phyloP scores from a whole-genome alignment of 169 alveolate species.

The Plasmodium berghei region DNA sequence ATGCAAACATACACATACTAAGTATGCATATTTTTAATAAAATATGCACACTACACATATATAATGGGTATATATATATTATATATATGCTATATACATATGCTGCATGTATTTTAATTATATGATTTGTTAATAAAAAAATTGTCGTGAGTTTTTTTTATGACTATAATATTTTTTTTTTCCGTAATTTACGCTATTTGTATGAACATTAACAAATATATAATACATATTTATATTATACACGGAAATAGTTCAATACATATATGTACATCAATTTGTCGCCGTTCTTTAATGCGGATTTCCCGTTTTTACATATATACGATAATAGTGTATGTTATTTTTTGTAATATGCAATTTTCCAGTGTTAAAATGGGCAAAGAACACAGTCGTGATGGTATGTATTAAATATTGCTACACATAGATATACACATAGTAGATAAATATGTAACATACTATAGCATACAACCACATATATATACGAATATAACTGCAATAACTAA shows the following conservation, averaged over 20 bases:
- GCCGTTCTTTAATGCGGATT: not conserved
- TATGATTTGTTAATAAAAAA: constrained; percentile 36
- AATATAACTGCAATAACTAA: too few species aligned
- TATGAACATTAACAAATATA: not conserved
- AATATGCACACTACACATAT: not conserved
- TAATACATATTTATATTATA: not conserved
- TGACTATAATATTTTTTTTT: constrained; percentile 2
- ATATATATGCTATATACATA: constrained; percentile 9
- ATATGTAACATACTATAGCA: too few species aligned
- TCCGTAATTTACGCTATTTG: constrained; percentile 17
- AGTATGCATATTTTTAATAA: constrained; percentile 11
- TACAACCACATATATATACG: too few species aligned
- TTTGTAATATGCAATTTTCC: too few species aligned
- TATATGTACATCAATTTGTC: not conserved
- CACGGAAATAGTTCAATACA: constrained; percentile 1
- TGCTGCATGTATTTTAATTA: not conserved
- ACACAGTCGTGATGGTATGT: too few species aligned
- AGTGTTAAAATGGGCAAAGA: too few species aligned
- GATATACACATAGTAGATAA: too few species aligned
- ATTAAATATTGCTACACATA: too few species aligned
- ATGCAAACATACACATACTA: constrained; percentile 6
- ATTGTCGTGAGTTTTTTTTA: constrained; percentile 11
- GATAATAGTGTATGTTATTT: too few species aligned
- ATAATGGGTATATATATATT: constrained; percentile 3
- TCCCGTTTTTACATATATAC: not conserved